Percentiles rank a stretch among this genome's conserved stretches.
Evolutionary conservation across 2,329 filamentous ascomycete species (phyloP).

Genomic region (Aspergillus sp.): DNA sequence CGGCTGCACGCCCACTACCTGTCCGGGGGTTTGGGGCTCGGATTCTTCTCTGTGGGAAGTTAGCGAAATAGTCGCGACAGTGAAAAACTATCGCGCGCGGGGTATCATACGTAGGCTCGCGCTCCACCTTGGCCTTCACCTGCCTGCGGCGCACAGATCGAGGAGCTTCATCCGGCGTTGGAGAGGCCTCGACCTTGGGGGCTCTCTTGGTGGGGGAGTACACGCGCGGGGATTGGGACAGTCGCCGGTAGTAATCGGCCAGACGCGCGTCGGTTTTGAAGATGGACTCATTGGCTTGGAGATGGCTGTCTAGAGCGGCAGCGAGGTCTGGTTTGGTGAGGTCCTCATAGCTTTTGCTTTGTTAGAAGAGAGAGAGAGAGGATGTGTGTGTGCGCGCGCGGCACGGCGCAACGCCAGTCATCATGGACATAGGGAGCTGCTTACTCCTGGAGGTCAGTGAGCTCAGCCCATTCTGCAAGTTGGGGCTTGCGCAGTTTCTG

Average conservation of each 20-base stretch:
- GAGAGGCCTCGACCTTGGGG: slow-evolving; percentile 37
- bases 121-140: slow-evolving; percentile 44
- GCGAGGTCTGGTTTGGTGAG: slow-evolving; percentile 81
- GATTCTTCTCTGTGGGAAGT: slow-evolving; percentile 18
- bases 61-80: background rate
- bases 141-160: slow-evolving; percentile 42
- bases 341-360: slow-evolving; percentile 60
- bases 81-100: background rate
- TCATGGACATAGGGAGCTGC: slow-evolving; percentile 37
- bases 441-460: slow-evolving; percentile 72
- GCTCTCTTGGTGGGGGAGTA: slow-evolving; percentile 55
- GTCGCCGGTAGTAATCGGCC: slow-evolving; percentile 70
- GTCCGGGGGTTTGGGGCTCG: slow-evolving; percentile 21
- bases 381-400: background rate
- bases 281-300: slow-evolving; percentile 67
- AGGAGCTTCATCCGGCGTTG: slow-evolving; percentile 30
- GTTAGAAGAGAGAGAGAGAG: background rate
- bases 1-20: slow-evolving; percentile 14
- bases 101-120: slow-evolving; percentile 25
- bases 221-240: slow-evolving; percentile 37
- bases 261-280: slow-evolving; percentile 67
- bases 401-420: background rate
- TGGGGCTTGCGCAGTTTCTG: slow-evolving; percentile 80
- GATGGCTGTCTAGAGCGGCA: slow-evolving; percentile 69
- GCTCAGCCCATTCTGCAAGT: slow-evolving; percentile 71